Evolutionary conservation across 2,329 filamentous ascomycete species (phyloP).

Genomic region (Pseudovirgaria hyperparasitica): DNA sequence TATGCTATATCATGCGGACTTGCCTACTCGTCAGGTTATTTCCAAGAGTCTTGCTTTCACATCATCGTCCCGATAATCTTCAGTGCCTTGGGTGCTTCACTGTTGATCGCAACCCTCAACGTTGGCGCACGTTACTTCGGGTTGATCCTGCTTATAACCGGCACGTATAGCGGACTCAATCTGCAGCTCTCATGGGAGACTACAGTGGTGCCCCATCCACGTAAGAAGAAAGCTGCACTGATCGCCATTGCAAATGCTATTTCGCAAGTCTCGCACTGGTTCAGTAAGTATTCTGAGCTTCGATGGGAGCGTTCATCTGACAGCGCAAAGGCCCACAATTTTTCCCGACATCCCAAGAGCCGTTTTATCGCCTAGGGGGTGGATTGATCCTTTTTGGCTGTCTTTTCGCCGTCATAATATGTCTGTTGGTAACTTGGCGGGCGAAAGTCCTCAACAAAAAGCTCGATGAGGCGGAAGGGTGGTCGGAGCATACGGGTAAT

Average conservation of each 20-base stretch:
- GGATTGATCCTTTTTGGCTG: slow-evolving; percentile 16
- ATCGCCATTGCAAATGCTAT: slow-evolving; percentile 32
- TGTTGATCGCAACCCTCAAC: slow-evolving; percentile 18
- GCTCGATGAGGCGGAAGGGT: slow-evolving; percentile 14
- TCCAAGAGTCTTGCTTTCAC: slow-evolving; percentile 18
- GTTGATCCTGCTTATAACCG: slow-evolving; percentile 18
- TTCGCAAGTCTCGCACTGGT: slow-evolving; percentile 29
- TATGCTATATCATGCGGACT: slow-evolving; percentile 13
- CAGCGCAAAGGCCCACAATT: too few relatives aligned
- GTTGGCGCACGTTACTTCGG: slow-evolving; percentile 18
- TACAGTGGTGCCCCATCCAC: slow-evolving; percentile 27
- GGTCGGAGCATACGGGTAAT: slow-evolving; percentile 13
- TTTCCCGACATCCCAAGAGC: slow-evolving; percentile 14
- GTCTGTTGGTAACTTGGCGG: slow-evolving; percentile 11
- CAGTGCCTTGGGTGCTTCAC: slow-evolving; percentile 11
- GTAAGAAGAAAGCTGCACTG: slow-evolving; percentile 29
- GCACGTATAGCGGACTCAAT: slow-evolving; percentile 28
- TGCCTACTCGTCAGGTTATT: slow-evolving; percentile 15
- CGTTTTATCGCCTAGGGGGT: slow-evolving; percentile 11
- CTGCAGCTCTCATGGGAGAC: slow-evolving; percentile 32
- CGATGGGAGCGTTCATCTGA: too few relatives aligned
- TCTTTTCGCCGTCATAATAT: slow-evolving; percentile 10
- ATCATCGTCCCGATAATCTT: slow-evolving; percentile 13
- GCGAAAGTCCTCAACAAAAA: slow-evolving; percentile 15
- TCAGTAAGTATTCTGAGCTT: too few relatives aligned